Conservation (phyloP, 192 early-diverging fungal genomes). For the Coemansia furcata region DNA sequence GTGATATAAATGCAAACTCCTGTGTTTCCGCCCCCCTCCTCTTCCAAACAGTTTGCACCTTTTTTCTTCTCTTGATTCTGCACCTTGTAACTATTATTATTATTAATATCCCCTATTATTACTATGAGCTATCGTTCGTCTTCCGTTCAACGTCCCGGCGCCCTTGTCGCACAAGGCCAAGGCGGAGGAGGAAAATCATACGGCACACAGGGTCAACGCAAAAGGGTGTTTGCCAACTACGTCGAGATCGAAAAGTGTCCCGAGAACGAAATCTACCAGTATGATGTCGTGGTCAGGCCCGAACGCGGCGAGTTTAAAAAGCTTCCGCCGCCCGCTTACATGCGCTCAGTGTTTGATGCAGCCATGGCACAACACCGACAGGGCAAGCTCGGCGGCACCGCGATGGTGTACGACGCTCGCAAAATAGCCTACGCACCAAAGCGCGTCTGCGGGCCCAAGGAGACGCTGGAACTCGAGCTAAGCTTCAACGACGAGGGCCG, state of each 20-base stretch:
- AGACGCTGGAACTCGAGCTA: constrained; percentile 60
- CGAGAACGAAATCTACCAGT: constrained; percentile 75
- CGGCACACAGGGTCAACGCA: constrained; percentile 49
- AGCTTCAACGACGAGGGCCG: constrained; percentile 30
- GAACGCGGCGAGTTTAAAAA: constrained; percentile 29
- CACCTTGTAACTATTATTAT: neutral
- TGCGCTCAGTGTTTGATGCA: constrained; percentile 71
- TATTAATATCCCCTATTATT: neutral
- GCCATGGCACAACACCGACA: constrained; percentile 41
- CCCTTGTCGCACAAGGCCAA: neutral
- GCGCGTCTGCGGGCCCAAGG: constrained; percentile 68
- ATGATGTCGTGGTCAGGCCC: constrained; percentile 77
- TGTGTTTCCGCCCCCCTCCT: neutral
- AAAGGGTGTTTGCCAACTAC: constrained; percentile 67
- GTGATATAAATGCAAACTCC: neutral
- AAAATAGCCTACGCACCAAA: constrained; percentile 79
- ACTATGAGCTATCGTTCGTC: neutral
- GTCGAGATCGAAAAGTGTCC: constrained; percentile 71
- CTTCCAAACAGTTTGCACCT: neutral
- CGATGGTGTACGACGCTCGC: constrained; percentile 81
- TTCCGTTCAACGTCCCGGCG: neutral
- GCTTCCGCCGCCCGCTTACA: constrained; percentile 50
- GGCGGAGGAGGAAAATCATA: neutral
- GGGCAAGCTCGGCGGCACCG: constrained; percentile 58
- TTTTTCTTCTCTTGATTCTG: neutral